A percentile compares a stretch with the other conserved stretches of the same genome.
Evolutionary conservation across 768 basidiomycete genomes (phyloP).

Genomic region (Suillus ampliporus): DNA sequence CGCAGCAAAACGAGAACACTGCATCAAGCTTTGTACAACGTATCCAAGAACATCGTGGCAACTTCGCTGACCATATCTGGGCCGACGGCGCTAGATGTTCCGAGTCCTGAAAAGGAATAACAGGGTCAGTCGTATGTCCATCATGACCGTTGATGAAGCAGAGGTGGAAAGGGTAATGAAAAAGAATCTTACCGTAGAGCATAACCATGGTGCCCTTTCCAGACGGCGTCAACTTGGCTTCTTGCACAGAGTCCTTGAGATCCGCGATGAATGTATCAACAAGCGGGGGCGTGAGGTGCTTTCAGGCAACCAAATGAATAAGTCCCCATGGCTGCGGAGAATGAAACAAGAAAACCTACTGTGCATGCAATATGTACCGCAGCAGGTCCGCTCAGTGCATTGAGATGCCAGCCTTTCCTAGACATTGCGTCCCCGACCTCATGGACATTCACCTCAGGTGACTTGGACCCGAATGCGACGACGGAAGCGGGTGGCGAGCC

Average conservation of each 20-base stretch:
- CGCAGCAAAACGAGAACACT: not conserved
- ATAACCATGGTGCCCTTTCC: constrained; percentile 90
- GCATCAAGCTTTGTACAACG: constrained; percentile 77
- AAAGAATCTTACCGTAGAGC: constrained; percentile 72
- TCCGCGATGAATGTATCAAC: constrained; percentile 86
- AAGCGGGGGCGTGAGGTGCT: constrained; percentile 81
- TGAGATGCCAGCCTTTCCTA: constrained; percentile 90
- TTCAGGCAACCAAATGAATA: constrained; percentile 3
- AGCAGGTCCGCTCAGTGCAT: constrained; percentile 76
- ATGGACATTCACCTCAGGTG: constrained; percentile 63
- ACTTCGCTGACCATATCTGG: constrained; percentile 79
- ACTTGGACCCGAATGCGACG: constrained; percentile 81
- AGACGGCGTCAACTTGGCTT: constrained; percentile 64
- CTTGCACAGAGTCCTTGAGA: constrained; percentile 75
- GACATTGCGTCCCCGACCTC: constrained; percentile 92
- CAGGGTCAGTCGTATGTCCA: not conserved
- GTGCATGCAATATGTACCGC: constrained; percentile 95
- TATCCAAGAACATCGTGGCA: constrained; percentile 81
- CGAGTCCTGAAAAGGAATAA: constrained; percentile 58
- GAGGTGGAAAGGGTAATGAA: not conserved
- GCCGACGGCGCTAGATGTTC: constrained; percentile 82
- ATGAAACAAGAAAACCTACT: constrained; percentile 49
- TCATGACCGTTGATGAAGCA: constrained; percentile 1
- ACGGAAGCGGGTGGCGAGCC: constrained; percentile 91
- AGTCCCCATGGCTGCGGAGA: not conserved